Base-by-base conservation (phyloP, 2,329 filamentous ascomycete species). In the Aspergillus proliferans region DNA sequence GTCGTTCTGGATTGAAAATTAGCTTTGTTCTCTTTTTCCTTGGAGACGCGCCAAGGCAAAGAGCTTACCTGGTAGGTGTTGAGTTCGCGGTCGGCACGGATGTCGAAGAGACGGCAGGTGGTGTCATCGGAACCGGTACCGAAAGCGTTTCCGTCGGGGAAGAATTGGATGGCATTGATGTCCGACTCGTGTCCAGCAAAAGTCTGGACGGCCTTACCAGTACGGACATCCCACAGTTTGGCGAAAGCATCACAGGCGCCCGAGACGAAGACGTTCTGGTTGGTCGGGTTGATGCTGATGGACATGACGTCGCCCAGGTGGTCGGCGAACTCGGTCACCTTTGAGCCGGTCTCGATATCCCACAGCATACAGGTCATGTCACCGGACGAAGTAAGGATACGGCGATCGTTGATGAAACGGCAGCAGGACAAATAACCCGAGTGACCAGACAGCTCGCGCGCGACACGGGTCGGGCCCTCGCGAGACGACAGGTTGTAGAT, bases 361-460 rank as follows among this genome's bases (percentile, higher is more conserved):
- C 93, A 98, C 67, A 97, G 88, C 86, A 97, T 96, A 72, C 93
- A 98, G 46, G 93, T 98, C 93, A 98, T 98, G 69, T 98, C 93
- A 56, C 93, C 93, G 2, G 93, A 98, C 0, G 93, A 97, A 52
- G 93, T 98, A 57, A 98, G 83, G 65, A 98, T 97, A 67, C 89
- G 90, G 66, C 93, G 86, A 76, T 98, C 93, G 71, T 95, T 97
- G 77, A 97, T 95, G 73, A 98, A 98, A 57, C 93, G 87, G 71
- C 93, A 97, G 86, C 93, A 98, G 19, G 90, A 95, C 41, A 98
- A 83, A 66, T 98, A 98, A 45, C 93, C 93, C 41, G 92, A 95
- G 71, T 98, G 93, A 40, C 93, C 93, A 28, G 93, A 97, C 44
- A 98, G 80, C 74, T 98, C 93, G 58, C 92, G 85, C 56, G 92